Conservation (phyloP, 2,329 filamentous ascomycete genomes). For the Aspergillus carbonarius region DNA sequence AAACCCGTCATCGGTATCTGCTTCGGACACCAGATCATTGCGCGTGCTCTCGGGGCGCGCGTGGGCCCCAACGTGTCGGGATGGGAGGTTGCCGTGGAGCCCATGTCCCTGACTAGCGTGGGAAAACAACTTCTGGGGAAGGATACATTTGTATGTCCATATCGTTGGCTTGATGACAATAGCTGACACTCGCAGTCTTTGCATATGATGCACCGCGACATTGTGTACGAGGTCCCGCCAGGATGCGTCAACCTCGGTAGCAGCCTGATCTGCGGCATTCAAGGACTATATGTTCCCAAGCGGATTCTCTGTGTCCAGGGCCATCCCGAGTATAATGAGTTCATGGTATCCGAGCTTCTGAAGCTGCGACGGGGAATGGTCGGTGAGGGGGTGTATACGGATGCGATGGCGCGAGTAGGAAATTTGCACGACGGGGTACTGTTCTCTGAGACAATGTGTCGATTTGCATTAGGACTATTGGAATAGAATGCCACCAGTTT, state of each 20-base stretch:
- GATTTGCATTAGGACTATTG: background rate
- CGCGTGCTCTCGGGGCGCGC: slow-evolving; percentile 40
- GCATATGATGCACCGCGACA: slow-evolving; percentile 53
- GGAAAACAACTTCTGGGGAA: slow-evolving; percentile 43
- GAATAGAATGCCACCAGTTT: background rate
- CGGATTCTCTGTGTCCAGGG: slow-evolving; percentile 48
- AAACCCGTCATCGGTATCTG: slow-evolving; percentile 48
- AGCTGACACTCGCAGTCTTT: slow-evolving; percentile 15
- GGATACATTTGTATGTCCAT: slow-evolving; percentile 25
- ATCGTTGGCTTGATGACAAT: background rate
- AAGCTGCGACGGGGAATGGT: slow-evolving; percentile 23
- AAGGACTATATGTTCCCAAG: slow-evolving; percentile 45
- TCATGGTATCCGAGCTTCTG: slow-evolving; percentile 38
- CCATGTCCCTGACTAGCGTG: slow-evolving; percentile 41
- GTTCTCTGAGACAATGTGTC: slow-evolving; percentile 17
- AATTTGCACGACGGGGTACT: slow-evolving; percentile 25
- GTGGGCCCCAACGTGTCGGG: slow-evolving; percentile 42
- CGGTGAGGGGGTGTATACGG: slow-evolving; percentile 22
- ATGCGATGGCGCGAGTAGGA: slow-evolving; percentile 18
- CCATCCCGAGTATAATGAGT: slow-evolving; percentile 49
- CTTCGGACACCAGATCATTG: slow-evolving; percentile 53
- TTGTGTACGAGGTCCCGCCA: slow-evolving; percentile 43
- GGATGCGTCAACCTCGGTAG: slow-evolving; percentile 44
- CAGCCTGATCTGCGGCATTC: slow-evolving; percentile 44
- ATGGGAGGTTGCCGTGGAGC: slow-evolving; percentile 50